Conservation (phyloP, 2,329 filamentous ascomycete genomes). For the Mycosphaerelloides madeirae region DNA sequence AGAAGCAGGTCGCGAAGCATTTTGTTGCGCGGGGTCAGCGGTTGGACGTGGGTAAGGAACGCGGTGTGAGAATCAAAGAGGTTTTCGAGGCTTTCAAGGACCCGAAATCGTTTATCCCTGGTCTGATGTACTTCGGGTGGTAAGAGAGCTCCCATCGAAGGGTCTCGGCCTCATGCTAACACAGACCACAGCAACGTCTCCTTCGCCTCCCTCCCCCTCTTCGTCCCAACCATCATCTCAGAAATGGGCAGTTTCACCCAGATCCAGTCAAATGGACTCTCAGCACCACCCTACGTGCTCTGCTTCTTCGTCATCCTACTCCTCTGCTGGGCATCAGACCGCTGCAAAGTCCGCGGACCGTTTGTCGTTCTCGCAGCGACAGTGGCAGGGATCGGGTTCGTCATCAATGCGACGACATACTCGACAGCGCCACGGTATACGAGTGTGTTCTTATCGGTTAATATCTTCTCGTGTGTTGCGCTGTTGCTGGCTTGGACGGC, state of each 20-base stretch:
- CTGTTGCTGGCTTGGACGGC: slow-evolving; percentile 36
- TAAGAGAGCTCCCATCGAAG: slow-evolving; percentile 6
- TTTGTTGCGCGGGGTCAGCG: slow-evolving; percentile 19
- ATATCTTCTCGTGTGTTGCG: slow-evolving; percentile 36
- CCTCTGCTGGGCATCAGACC: slow-evolving; percentile 36
- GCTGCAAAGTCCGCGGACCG: slow-evolving; percentile 35
- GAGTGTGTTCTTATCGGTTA: slow-evolving; percentile 37
- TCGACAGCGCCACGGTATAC: slow-evolving; percentile 34
- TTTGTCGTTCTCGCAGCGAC: slow-evolving; percentile 35
- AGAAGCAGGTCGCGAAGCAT: slow-evolving; percentile 38
- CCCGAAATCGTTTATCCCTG: slow-evolving; percentile 17
- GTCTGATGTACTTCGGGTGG: slow-evolving; percentile 21
- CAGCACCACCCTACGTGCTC: slow-evolving; percentile 39
- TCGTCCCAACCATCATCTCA: slow-evolving; percentile 60
- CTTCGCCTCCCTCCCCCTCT: slow-evolving; percentile 50
- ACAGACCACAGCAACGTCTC: slow-evolving; percentile 49
- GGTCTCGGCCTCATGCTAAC: too few species aligned
- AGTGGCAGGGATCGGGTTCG: slow-evolving; percentile 38
- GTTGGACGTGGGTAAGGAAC: slow-evolving; percentile 16
- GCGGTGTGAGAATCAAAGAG: slow-evolving; percentile 18
- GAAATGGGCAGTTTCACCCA: slow-evolving; percentile 53
- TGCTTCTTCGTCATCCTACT: slow-evolving; percentile 39
- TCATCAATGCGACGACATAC: slow-evolving; percentile 37
- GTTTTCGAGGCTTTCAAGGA: slow-evolving; percentile 19
- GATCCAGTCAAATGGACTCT: slow-evolving; percentile 36